Evolutionary conservation across 371 early-diverging fungal genomes (phyloP).

Genomic region (Apophysomyces trapeziformis): DNA sequence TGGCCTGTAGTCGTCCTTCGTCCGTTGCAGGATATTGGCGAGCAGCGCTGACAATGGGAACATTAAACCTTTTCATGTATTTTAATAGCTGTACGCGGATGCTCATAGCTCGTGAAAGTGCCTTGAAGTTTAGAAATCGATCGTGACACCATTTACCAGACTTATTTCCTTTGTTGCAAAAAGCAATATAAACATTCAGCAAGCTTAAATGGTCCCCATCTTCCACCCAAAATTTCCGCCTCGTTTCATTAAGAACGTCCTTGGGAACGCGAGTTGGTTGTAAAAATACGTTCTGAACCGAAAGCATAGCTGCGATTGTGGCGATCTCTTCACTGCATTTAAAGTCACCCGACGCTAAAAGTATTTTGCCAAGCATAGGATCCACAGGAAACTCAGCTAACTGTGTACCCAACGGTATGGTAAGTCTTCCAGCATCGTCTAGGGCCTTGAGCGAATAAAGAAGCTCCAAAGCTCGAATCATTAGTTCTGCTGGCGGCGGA

Average conservation of each 20-base stretch:
- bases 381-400: constrained; percentile 86
- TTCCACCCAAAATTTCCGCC: constrained; percentile 77
- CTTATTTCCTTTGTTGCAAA: constrained; percentile 61
- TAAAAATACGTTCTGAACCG: constrained; percentile 78
- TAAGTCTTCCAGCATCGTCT: constrained; percentile 75
- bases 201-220: constrained; percentile 86
- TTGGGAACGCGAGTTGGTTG: constrained; percentile 51
- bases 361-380: constrained; percentile 75
- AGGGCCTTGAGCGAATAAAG: constrained; percentile 77
- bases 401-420: constrained; percentile 78
- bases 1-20: constrained; percentile 38
- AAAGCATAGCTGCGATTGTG: constrained; percentile 83
- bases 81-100: constrained; percentile 74
- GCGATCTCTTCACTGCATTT: constrained; percentile 80
- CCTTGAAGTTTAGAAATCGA: constrained; percentile 74
- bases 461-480: constrained; percentile 70
- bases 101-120: constrained; percentile 68
- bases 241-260: constrained; percentile 60
- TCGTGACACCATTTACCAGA: constrained; percentile 79
- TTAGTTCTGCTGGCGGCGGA: constrained; percentile 69
- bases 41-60: constrained; percentile 49
- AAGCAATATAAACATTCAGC: constrained; percentile 82
- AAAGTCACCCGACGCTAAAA: constrained; percentile 68
- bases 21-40: constrained; percentile 33
- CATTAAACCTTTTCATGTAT: constrained; percentile 62